Percentiles rank a stretch among this genome's conserved stretches.
Conservation (phyloP, 345 rosid species). For the Aegle marmelos region DNA sequence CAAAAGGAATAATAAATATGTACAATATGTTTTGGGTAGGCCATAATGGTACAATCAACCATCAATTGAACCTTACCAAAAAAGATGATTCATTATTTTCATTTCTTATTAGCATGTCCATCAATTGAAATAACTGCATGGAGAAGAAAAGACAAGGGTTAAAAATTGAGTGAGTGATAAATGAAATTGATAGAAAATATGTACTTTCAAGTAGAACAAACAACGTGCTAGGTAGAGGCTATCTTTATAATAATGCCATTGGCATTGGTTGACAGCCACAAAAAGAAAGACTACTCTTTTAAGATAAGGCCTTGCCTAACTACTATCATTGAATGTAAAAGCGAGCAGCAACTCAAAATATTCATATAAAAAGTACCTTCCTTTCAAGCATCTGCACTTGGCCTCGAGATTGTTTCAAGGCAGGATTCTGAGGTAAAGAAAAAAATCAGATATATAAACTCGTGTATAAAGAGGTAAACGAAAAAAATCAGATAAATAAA, state of each 20-base stretch:
- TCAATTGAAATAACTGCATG: constrained; percentile 66
- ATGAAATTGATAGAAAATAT: not conserved
- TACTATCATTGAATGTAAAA: not conserved
- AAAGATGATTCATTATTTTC: constrained; percentile 46
- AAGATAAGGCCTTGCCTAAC: not conserved
- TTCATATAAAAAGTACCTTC: constrained; percentile 41
- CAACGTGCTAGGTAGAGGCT: not conserved
- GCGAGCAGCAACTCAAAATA: not conserved
- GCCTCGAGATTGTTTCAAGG: constrained; percentile 61
- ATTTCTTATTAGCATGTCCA: constrained; percentile 66
- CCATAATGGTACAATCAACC: not conserved
- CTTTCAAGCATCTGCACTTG: constrained; percentile 64
- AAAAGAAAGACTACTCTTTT: not conserved
- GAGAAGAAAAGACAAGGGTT: constrained; percentile 13
- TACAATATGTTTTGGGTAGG: not conserved
- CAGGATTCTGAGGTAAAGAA: constrained; percentile 58
- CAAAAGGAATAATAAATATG: constrained; percentile 4
- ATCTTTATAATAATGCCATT: not conserved
- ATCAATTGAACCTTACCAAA: constrained; percentile 41
- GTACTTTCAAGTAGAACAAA: not conserved
- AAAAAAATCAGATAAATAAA: constrained; percentile 13
- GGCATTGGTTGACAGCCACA: not conserved
- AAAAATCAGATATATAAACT: constrained; percentile 7
- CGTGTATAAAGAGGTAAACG: not conserved
- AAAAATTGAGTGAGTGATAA: not conserved